A percentile compares a stretch with the other conserved stretches of the same genome.
These are phyloP conservation scores for Cryptosporidium canis DNA, from an alignment of 169 alveolate species.

Conservation along the genomic window DNA sequence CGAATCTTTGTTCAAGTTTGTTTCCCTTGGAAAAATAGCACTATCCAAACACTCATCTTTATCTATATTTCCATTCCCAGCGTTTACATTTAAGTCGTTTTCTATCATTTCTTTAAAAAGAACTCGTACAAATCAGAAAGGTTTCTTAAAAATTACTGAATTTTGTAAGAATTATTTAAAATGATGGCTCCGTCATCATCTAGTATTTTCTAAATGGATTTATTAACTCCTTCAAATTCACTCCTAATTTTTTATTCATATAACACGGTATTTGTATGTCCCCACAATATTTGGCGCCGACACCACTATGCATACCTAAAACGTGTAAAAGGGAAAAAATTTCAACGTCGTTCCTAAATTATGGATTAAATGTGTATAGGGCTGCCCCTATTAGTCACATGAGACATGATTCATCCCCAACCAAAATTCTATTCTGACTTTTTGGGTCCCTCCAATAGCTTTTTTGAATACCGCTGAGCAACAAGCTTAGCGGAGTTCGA, in stretches of 20 bases:
- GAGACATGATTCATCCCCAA: not conserved
- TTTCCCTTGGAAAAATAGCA: not conserved
- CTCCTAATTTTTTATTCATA: not conserved
- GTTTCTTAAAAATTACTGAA: too few species aligned
- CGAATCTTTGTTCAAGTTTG: not conserved
- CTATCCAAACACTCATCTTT: not conserved
- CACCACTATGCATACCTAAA: not conserved
- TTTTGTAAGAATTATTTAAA: not conserved
- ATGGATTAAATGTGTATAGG: not conserved
- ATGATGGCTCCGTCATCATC: not conserved
- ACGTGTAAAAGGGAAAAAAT: not conserved
- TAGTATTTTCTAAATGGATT: not conserved
- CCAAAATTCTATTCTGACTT: conserved; percentile 14
- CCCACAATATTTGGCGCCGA: not conserved
- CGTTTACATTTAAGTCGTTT: not conserved
- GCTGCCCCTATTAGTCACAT: not conserved
- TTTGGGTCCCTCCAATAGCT: not conserved
- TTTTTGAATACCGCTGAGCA: conserved; percentile 55
- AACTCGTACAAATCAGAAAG: not conserved
- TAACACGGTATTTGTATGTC: not conserved
- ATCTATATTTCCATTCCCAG: not conserved
- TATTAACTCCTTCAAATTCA: not conserved
- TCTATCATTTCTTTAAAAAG: not conserved
- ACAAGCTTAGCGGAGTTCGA: conserved; percentile 51
- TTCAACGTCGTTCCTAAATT: not conserved